Evolutionary conservation across 1,139 yeast genomes (phyloP).

Genomic region (Pichia terricola): DNA sequence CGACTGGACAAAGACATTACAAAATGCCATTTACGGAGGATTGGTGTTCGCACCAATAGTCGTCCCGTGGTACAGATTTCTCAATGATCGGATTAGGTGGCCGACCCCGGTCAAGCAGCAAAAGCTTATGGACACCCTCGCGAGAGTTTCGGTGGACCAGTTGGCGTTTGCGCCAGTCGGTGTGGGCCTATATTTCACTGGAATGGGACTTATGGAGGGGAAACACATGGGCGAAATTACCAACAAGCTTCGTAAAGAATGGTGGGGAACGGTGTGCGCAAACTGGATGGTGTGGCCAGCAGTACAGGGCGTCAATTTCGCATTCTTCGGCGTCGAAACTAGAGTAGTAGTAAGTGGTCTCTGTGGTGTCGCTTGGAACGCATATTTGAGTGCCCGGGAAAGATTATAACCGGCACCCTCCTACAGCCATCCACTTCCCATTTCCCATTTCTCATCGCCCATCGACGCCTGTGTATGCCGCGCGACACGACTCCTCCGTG

Average conservation of each 20-base stretch:
- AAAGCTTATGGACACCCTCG: constrained; percentile 17
- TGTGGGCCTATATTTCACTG: constrained; percentile 56
- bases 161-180: constrained; percentile 66
- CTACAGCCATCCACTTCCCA: too few species aligned
- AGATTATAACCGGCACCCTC: too few species aligned
- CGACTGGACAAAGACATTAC: constrained; percentile 41
- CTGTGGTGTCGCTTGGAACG: constrained; percentile 78
- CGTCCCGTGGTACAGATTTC: constrained; percentile 46
- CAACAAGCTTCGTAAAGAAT: constrained; percentile 36
- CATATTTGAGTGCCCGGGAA: constrained; percentile 21
- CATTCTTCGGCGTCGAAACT: constrained; percentile 47
- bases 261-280: constrained; percentile 51
- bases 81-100: neutral
- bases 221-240: constrained; percentile 28
- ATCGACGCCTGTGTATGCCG: neutral
- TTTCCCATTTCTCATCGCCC: neutral
- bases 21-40: constrained; percentile 70
- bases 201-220: constrained; percentile 61
- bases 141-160: constrained; percentile 65
- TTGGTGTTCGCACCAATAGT: constrained; percentile 72
- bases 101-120: constrained; percentile 4
- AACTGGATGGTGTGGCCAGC: constrained; percentile 89
- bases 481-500: neutral
- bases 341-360: constrained; percentile 62
- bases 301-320: constrained; percentile 66